A percentile compares a stretch with the other conserved stretches of the same genome.
Evolutionary conservation across 176 grass and related monocot species (phyloP).

Genomic region (Panicum miliaceum): DNA sequence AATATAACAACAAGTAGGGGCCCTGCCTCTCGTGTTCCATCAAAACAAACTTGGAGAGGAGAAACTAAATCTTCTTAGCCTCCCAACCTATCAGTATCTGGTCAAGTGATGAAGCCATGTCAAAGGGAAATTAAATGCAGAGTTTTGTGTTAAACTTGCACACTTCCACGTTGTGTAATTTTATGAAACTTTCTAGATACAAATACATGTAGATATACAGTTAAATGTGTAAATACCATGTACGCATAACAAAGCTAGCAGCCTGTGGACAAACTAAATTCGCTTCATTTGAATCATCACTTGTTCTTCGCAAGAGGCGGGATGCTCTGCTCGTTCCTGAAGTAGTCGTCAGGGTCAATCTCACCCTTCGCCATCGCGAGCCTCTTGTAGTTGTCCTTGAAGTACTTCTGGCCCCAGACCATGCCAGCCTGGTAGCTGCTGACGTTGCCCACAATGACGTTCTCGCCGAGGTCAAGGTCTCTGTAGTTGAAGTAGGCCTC

Average conservation of each 20-base stretch:
- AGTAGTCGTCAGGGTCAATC: slow-evolving; percentile 59
- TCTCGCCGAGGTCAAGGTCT: slow-evolving; percentile 56
- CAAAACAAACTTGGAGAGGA: no score
- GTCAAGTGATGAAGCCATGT: neutral
- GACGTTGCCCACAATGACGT: slow-evolving; percentile 26
- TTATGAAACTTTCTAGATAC: neutral
- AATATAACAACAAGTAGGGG: no score
- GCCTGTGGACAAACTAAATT: neutral
- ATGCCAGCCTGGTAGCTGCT: slow-evolving; percentile 46
- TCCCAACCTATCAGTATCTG: no score
- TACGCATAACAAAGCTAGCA: neutral
- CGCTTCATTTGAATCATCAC: neutral
- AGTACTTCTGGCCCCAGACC: slow-evolving; percentile 56
- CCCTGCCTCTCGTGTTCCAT: no score
- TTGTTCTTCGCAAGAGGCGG: slow-evolving; percentile 35
- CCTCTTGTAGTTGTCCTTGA: slow-evolving; percentile 43
- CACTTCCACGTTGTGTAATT: neutral
- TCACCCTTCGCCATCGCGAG: slow-evolving; percentile 43
- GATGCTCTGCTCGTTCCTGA: slow-evolving; percentile 73
- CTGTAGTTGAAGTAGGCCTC: slow-evolving; percentile 63
- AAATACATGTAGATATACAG: neutral
- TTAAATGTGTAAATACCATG: neutral
- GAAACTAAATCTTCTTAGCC: no score
- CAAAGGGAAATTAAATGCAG: neutral
- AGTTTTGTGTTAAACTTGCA: neutral